Percentiles rank a stretch among this genome's conserved stretches.
Evolutionary conservation across 768 basidiomycete genomes (phyloP).

Genomic region (Mycena indigotica): DNA sequence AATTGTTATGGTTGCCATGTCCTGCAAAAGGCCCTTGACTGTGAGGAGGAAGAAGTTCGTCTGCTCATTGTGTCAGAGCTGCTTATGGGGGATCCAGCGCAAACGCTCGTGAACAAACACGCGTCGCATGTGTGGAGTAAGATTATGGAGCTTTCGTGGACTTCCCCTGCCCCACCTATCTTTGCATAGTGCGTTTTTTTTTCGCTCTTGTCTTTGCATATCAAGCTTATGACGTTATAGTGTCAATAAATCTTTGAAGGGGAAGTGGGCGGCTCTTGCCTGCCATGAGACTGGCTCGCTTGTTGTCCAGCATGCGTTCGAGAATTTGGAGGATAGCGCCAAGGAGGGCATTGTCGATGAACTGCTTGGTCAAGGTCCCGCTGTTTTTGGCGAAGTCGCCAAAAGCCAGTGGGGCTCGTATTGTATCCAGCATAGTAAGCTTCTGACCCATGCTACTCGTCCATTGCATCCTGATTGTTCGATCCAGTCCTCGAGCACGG

Average conservation of each 20-base stretch:
- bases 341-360: conserved; percentile 87
- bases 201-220: conserved; percentile 3
- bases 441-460: neutral
- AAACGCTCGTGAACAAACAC: conserved; percentile 88
- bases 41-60: conserved; percentile 79
- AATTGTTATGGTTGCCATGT: conserved; percentile 92
- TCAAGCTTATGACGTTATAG: conserved; percentile 37
- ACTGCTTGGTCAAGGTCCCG: conserved; percentile 70
- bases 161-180: conserved; percentile 83
- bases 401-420: conserved; percentile 92
- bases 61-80: conserved; percentile 83
- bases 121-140: conserved; percentile 94
- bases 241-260: conserved; percentile 84
- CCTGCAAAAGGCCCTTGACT: conserved; percentile 86
- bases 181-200: conserved; percentile 69
- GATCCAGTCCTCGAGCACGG: conserved; percentile 80
- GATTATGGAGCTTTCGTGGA: conserved; percentile 93
- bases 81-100: conserved; percentile 79
- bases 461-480: neutral
- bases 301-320: conserved; percentile 84
- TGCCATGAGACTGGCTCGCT: conserved; percentile 91
- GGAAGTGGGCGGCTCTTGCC: conserved; percentile 86
- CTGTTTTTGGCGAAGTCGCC: conserved; percentile 71
- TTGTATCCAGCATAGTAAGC: conserved; percentile 78
- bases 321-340: conserved; percentile 80